Percentiles rank a stretch among this genome's conserved stretches.
phyloP scores from a whole-genome alignment of 257 asterid genomes.

The Sherardia arvensis region DNA sequence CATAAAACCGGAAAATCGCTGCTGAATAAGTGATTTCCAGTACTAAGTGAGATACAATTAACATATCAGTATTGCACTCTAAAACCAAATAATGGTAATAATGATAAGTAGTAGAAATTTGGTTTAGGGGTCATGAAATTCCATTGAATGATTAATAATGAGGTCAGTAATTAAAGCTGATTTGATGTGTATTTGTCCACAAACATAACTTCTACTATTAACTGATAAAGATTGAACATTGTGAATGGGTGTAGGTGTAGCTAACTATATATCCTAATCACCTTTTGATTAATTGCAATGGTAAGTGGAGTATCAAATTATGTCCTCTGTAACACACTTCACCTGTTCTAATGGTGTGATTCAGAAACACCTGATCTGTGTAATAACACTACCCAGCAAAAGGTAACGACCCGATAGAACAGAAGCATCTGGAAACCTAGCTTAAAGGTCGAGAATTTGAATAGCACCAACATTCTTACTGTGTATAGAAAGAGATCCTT shows the following conservation, averaged over 20 bases:
- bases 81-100: background rate
- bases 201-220: background rate
- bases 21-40: too few species aligned
- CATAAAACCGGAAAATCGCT: background rate
- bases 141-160: conserved; percentile 1
- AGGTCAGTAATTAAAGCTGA: conserved; percentile 9
- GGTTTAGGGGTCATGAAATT: background rate
- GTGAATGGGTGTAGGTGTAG: background rate
- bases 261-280: background rate
- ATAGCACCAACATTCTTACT: background rate
- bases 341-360: too few species aligned
- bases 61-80: background rate
- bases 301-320: background rate
- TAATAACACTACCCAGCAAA: too few species aligned
- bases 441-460: background rate
- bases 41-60: too few species aligned
- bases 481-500: background rate
- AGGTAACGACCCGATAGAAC: background rate
- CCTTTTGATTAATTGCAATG: background rate
- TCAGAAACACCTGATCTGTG: too few species aligned
- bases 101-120: background rate
- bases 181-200: conserved; percentile 6
- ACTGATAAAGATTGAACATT: background rate
- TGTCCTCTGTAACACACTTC: too few species aligned
- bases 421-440: background rate